Evolutionary conservation across 345 rosid species (phyloP), one percentile per base, ranked within the genome.

Genomic region (Barbarea vulgaris): DNA sequence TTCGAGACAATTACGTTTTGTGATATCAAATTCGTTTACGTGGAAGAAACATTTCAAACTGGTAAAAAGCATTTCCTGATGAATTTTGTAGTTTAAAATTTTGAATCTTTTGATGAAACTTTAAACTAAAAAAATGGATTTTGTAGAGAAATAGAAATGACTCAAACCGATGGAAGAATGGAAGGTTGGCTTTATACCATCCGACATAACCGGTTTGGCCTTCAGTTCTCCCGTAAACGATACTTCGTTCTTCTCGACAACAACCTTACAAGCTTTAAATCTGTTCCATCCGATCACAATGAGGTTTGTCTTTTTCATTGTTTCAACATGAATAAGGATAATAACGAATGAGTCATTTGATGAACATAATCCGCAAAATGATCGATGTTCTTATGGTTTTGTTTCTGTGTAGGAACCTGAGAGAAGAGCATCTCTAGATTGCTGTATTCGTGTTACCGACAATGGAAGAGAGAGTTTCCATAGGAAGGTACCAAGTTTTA

Each of bases 171-270:
- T 47, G 82, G 81, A 19, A 87, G 75, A 77, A 89, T 95, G 91
- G 98, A 90, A 70, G 99, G 99, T 21, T 95, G 99, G 98, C 80
- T 95, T 34, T 86, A 87, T 72, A 82, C 86, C 36, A 84, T 95
- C 34, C 89, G 95, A 74, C 84, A 87, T 25, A 88, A 83, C 78
- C 87, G 97, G 73, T 81, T 95, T 75, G 93, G 99, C 19, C 81
- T 85, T 24, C 96, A 87, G 58, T 85, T 82, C 73, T 89, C 97
- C 18, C 81, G 93, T 56, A 95, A 89, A 80, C 84, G 98, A 68
- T 95, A 87, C 68, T 90, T 87, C 69, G 66, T 86, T 86, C 94
- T 92, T 71, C 81, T 63, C 71, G 85, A 86, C 28, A 81, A 85
- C 78, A 65, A 54, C 64, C 93, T 92, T 81, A 81, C 76, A 64